Percentiles rank a stretch among this genome's conserved stretches.
phyloP scores from a whole-genome alignment of 306 rosid genomes.

The Prunus persica region Prunus_persica_NCBIv2 NC_034009.1:10906001-10906500 shows the following conservation, averaged over 20 bases:
- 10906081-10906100: not conserved
- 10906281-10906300: constrained; percentile 76
- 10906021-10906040: not conserved
- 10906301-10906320: constrained; percentile 88
- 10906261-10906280: constrained; percentile 54
- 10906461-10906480: no score
- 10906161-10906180: not conserved
- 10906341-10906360: constrained; percentile 61
- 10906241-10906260: constrained; percentile 5
- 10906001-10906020: not conserved
- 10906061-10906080: not conserved
- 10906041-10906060: not conserved
- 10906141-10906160: not conserved
- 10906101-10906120: not conserved
- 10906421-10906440: not conserved
- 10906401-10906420: not conserved
- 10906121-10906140: not conserved
- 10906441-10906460: not conserved
- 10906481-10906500: not conserved
- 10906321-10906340: constrained; percentile 76
- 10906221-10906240: not conserved
- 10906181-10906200: constrained; percentile 4
- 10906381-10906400: constrained; percentile 17
- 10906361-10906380: constrained; percentile 10
- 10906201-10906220: constrained; percentile 7